Evolutionary conservation across 2,329 filamentous ascomycete genomes (phyloP), one percentile per base, ranked within the genome.

Genomic region (Cercospora nicotianae): DNA sequence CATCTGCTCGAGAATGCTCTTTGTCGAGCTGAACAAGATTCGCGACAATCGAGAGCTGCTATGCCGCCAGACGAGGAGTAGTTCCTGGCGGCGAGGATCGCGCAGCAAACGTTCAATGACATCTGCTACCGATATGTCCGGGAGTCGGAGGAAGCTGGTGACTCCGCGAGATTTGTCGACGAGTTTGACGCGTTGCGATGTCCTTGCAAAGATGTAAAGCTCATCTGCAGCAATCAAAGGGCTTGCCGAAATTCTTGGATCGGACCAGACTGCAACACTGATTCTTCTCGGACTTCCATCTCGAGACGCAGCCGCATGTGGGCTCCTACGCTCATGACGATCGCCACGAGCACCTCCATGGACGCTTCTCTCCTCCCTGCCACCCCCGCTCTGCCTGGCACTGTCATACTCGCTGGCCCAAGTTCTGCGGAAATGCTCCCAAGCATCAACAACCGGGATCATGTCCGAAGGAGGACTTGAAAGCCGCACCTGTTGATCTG

Each of bases 81-180:
- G 33, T 7, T 64, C 48, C 36, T 58, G 36, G 3, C 31, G 28
- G 6, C 33, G n/a, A 42, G 26, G 31, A 20, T 31, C 51, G 31
- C 8, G 20, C 1, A 58, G 8, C 3, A 64, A 31, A 10, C 63
- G 63, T 0, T 20, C 63, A 23, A 59, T 33, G 12, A 64, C 12
- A 16, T 64, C 63, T 4, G 51, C 28, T 1, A 64, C 53, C 30
- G 63, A 59, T 53, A 64, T 64, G 1, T 59, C 51, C 16, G 63
- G 53, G 5, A 64, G 8, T 13, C 63, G 51, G 20, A 59, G 30
- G 16, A 12, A 18, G 6, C 30, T 26, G 10, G 28, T 13, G 8
- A 20, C 5, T 2, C 20, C 8, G 6, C n/a, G 53, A 30, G 18
- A 8, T 5, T 36, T 31, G 20, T 59, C 31, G 23, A 58, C 18